phyloP scores from a whole-genome alignment of 768 basidiomycete species.

The Lyophyllum atratum region DNA sequence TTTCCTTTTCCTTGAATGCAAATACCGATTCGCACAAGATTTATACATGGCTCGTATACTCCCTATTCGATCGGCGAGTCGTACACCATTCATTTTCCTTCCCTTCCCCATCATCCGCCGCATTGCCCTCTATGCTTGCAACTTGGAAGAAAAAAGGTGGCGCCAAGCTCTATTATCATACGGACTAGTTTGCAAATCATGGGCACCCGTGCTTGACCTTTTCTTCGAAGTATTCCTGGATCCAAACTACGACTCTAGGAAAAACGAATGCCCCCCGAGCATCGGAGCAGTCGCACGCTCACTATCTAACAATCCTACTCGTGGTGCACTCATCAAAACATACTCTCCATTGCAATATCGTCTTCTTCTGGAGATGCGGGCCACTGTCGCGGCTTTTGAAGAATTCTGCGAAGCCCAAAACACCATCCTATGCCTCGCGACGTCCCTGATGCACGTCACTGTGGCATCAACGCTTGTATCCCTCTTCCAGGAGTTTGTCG shows the following conservation, averaged over 20 bases:
- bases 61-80: not conserved
- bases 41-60: not conserved
- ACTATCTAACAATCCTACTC: not conserved
- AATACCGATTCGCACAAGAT: not conserved
- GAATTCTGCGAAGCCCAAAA: constrained; percentile 10
- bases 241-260: not conserved
- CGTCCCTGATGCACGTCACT: not conserved
- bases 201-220: constrained; percentile 7
- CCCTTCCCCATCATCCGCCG: constrained; percentile 2
- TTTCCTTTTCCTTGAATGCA: no score
- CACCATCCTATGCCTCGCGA: constrained; percentile 1
- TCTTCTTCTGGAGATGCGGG: no score
- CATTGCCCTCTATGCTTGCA: constrained; percentile 3
- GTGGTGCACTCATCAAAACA: constrained; percentile 1
- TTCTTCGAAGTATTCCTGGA: not conserved
- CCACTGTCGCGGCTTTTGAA: not conserved
- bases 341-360: not conserved
- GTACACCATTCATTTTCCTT: not conserved
- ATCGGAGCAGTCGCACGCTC: constrained; percentile 8
- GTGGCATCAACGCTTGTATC: constrained; percentile 2
- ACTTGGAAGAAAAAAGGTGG: constrained; percentile 8
- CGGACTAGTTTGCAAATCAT: constrained; percentile 12
- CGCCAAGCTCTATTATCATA: constrained; percentile 7
- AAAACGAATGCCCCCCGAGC: not conserved
- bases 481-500: not conserved